Evolutionary conservation across 306 rosid genomes (phyloP).

Genomic region (Glycyrrhiza uralensis): DNA sequence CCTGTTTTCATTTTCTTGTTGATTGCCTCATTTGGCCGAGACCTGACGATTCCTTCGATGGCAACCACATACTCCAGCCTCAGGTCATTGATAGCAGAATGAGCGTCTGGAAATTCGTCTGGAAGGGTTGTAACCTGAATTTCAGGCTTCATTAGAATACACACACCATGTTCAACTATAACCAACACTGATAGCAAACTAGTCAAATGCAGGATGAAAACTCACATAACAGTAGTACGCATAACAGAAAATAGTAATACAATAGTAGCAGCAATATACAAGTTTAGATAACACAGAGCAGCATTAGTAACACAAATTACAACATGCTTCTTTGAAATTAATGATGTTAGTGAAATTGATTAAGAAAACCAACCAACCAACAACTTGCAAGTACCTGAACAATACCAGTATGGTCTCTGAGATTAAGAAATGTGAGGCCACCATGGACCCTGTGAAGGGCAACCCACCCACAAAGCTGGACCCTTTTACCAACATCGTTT

Average conservation of each 20-base stretch:
- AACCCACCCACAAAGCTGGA: slow-evolving; percentile 90
- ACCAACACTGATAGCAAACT: neutral
- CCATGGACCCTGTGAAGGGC: slow-evolving; percentile 92
- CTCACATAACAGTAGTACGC: neutral
- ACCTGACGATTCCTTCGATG: slow-evolving; percentile 78
- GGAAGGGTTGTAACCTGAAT: slow-evolving; percentile 85
- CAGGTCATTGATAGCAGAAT: slow-evolving; percentile 56
- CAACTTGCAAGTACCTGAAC: slow-evolving; percentile 53
- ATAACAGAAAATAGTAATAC: neutral
- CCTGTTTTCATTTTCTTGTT: slow-evolving; percentile 90
- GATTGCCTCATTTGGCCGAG: slow-evolving; percentile 73
- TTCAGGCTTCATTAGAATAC: slow-evolving; percentile 24
- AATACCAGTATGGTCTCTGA: slow-evolving; percentile 77
- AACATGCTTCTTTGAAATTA: neutral
- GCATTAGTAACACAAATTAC: neutral
- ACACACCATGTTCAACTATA: neutral
- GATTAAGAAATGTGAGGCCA: slow-evolving; percentile 80
- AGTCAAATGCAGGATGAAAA: neutral
- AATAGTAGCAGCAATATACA: neutral
- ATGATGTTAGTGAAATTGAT: neutral
- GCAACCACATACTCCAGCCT: slow-evolving; percentile 88
- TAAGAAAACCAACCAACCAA: too few relatives aligned
- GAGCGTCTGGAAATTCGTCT: slow-evolving; percentile 82
- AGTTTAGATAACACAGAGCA: neutral
- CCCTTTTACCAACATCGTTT: slow-evolving; percentile 61